These are phyloP conservation scores for Lyophyllum atratum DNA, from an alignment of 768 basidiomycete genomes.

Conservation along the genomic window DNA sequence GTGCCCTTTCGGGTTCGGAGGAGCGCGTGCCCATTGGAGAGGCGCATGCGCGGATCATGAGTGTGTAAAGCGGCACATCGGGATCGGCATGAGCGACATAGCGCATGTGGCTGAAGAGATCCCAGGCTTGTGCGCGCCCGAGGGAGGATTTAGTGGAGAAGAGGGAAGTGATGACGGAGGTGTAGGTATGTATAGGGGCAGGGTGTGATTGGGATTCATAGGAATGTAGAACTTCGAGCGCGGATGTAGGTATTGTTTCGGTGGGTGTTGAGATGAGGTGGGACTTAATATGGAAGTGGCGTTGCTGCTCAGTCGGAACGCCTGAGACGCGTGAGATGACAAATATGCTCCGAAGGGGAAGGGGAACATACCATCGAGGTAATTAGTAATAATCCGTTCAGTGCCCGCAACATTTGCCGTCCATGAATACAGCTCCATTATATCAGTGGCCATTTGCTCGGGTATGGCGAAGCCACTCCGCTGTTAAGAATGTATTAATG, in stretches of 20 bases:
- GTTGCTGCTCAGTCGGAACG: constrained; percentile 54
- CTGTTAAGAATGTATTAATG: constrained; percentile 23
- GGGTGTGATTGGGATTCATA: constrained; percentile 67
- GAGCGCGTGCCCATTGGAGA: constrained; percentile 42
- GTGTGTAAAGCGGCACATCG: constrained; percentile 67
- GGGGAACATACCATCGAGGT: constrained; percentile 41
- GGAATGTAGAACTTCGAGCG: constrained; percentile 66
- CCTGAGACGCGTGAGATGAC: constrained; percentile 20
- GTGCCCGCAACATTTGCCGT: constrained; percentile 44
- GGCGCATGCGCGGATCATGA: constrained; percentile 90
- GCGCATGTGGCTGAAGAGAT: constrained; percentile 94
- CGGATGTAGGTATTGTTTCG: constrained; percentile 56
- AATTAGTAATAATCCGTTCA: constrained; percentile 45
- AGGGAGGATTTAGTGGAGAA: constrained; percentile 49
- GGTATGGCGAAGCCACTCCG: constrained; percentile 43
- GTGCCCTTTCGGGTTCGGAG: constrained; percentile 88
- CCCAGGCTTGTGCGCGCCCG: constrained; percentile 84
- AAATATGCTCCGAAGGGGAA: background rate
- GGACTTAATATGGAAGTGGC: constrained; percentile 72
- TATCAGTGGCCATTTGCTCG: constrained; percentile 42
- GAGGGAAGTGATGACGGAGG: constrained; percentile 61
- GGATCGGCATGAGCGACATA: constrained; percentile 90
- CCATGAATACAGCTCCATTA: constrained; percentile 52
- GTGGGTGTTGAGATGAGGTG: constrained; percentile 53
- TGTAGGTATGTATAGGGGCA: constrained; percentile 77